Base-by-base conservation (phyloP, 2,329 filamentous ascomycete species). In the Harringtonia lauricola region DNA sequence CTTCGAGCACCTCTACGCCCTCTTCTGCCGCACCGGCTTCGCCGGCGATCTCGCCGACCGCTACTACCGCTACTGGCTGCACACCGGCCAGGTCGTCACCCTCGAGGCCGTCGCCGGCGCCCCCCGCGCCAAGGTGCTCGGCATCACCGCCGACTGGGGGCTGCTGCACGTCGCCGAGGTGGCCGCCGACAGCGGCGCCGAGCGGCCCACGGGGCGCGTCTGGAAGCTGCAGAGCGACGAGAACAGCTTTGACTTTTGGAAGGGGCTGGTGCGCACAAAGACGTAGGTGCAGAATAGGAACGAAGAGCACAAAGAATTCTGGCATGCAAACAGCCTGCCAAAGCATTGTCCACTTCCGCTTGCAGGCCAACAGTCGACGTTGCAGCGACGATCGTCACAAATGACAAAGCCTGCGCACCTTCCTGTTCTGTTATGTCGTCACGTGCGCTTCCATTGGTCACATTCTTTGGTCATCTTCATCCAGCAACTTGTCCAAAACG, bases 211-310 rank as follows among this genome's bases (percentile, higher is more conserved):
- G 1, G 89, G 90, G 0, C 84, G 75, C 62, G 68, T 83, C 40
- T 90, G 84, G 75, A 78, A 83, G 54, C 64, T 98, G 63, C 89
- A 95, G 68, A 95, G 88, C 60, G 92, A 98, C 61, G 87, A 89
- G 59, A 98, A 98, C 57, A 95, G 89, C 61, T 98, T 98, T 67
- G 92, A 98, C 64, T 98, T 95, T 61, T 94, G 95, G 66, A 86
- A 77, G 57, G 92, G 92, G 0, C 58, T 98, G 55, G 67, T 98
- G 18, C 86, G 79, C 67, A 76, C 82, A 55, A 96, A 94, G 69
- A 62, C 80, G 38, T 36, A 34, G 15, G 24, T 14, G 18, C 22
- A 36, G 29, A 44, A 14, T 36, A 44, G n/a, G n/a, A n/a, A n/a
- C n/a, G n/a, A 33, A n/a, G 14, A 29, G 30, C 8, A 21, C 1